Evolutionary conservation across 2,329 filamentous ascomycete species (phyloP).

Genomic region (Aquanectria penicillioides): DNA sequence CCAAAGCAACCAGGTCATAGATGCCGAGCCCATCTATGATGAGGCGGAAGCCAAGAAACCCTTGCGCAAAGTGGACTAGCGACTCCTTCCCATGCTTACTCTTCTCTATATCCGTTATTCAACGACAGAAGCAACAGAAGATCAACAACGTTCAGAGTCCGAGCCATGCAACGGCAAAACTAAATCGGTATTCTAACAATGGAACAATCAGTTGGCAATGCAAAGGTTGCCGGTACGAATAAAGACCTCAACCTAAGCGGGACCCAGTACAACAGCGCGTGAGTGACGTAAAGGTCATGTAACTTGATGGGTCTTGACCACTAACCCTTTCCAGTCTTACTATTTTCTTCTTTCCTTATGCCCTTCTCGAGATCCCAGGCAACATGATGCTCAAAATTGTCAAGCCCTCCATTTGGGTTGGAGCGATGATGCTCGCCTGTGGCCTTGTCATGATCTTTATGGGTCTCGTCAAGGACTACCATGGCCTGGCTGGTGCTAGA

Average conservation of each 20-base stretch:
- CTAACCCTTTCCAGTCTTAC: background rate
- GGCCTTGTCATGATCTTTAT: conserved; percentile 55
- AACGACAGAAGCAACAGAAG: conserved; percentile 4
- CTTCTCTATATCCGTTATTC: background rate
- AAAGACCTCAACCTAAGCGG: background rate
- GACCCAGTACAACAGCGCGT: background rate
- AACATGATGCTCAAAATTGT: conserved; percentile 3
- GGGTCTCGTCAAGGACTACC: conserved; percentile 60
- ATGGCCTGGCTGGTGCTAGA: conserved; percentile 48
- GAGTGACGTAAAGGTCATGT: background rate
- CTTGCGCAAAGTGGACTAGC: conserved; percentile 1
- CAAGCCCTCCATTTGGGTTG: conserved; percentile 60
- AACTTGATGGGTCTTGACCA: background rate
- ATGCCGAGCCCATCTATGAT: background rate
- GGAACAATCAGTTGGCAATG: background rate
- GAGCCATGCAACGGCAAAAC: too few relatives aligned
- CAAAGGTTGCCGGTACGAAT: background rate
- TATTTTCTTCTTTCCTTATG: conserved; percentile 3
- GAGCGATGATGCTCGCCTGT: conserved; percentile 65
- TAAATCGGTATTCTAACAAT: too few relatives aligned
- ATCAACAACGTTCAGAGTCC: rapidly evolving
- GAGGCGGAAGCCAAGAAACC: background rate
- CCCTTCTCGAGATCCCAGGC: background rate
- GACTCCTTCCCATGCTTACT: background rate
- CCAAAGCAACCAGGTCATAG: background rate